Percentiles rank a stretch among this genome's conserved stretches.
Conservation (phyloP, 257 asterid species). For the Jacaranda mimosifolia region DNA sequence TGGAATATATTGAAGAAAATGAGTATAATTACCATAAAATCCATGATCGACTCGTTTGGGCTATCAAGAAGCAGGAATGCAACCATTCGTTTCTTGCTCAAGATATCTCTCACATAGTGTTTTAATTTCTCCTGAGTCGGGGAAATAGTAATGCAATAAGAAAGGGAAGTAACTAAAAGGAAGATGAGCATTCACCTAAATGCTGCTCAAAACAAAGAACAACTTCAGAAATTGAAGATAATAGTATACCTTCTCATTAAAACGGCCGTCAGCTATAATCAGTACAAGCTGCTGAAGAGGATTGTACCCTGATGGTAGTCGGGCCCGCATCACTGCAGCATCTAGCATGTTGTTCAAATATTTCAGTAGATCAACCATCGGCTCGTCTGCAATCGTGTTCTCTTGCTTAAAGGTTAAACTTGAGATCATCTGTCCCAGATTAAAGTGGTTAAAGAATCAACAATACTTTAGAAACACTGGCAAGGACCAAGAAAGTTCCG, state of each 20-base stretch:
- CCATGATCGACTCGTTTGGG: slow-evolving; percentile 74
- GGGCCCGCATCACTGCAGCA: slow-evolving; percentile 64
- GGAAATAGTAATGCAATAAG: slow-evolving; percentile 3
- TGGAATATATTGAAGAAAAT: not conserved
- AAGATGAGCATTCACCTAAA: not conserved
- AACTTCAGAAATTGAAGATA: not conserved
- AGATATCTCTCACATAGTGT: slow-evolving; percentile 75
- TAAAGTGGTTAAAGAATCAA: slow-evolving; percentile 22
- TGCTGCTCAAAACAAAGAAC: not conserved
- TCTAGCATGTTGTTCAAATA: slow-evolving; percentile 79
- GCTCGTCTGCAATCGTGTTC: slow-evolving; percentile 78
- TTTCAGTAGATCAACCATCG: slow-evolving; percentile 84
- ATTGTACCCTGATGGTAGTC: slow-evolving; percentile 83
- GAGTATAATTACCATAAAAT: slow-evolving; percentile 54
- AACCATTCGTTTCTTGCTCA: slow-evolving; percentile 85
- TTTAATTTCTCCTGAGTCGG: slow-evolving; percentile 64
- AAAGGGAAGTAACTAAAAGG: not conserved
- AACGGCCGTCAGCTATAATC: slow-evolving; percentile 91
- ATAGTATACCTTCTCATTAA: slow-evolving; percentile 77
- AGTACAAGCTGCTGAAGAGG: slow-evolving; percentile 97
- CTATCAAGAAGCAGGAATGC: slow-evolving; percentile 85
- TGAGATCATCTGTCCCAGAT: slow-evolving; percentile 76
- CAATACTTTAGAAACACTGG: not conserved
- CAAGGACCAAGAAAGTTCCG: not conserved
- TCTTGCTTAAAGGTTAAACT: slow-evolving; percentile 92